Evolutionary conservation across 805 yeast genomes (phyloP), one percentile per base, ranked within the genome.

Genomic region (Pichia deserticola): DNA sequence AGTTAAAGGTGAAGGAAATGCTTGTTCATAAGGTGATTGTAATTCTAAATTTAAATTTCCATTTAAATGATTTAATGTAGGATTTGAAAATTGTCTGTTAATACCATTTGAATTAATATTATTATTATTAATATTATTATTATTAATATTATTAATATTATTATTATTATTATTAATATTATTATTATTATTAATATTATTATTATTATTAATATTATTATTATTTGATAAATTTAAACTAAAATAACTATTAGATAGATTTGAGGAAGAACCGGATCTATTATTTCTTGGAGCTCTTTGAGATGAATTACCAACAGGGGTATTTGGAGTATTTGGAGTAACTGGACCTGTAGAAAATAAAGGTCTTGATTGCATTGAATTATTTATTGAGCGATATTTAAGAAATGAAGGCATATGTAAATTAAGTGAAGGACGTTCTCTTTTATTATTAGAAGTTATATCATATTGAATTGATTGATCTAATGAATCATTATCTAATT

Each of bases 11-110:
- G 41, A 38, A 12, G 41, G 41, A 15, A 27, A 38, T 27, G 41
- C 41, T 25, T 53, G 56, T 40, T 53, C 56, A 33, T 30, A 53
- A 3, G 56, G 56, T 7, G 56, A 53, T 6, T 46, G 42, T 7
- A 52, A 33, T 12, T 45, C 46, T 20, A 20, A 20, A 20, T 20
- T 20, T 20, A 20, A 20, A 20, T 20, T 20, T 34, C 40, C 44
- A 5, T 40, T 36, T 11, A 49, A 36, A n/a, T 40, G 37, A 34
- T 28, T 35, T n/a, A 45, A 27, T 12, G 44, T 30, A 4, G 47
- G 52, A 27, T 49, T 49, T 8, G 40, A 29, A 20, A 29, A 32
- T 6, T 7, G n/a, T 11, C 15, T 9, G 36, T 13, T 35, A 11
- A 2, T 35, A 20, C 20, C 20, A 20, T 20, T 20, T 20, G 20